Conservation (phyloP, 2,329 filamentous ascomycete genomes). For the Botrytis elliptica region DNA sequence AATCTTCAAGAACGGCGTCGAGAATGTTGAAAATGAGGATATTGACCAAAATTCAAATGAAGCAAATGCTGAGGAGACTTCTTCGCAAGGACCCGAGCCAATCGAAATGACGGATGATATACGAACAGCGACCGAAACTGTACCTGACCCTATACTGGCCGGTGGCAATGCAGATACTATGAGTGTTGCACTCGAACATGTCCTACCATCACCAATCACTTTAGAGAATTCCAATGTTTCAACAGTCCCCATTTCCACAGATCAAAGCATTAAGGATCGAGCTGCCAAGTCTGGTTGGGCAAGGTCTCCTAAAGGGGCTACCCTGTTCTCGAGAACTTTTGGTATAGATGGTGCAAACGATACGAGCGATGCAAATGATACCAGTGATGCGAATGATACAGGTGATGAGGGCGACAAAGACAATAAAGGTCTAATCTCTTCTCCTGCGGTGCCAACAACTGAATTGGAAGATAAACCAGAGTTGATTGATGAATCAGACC, state of each 20-base stretch:
- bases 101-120: neutral
- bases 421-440: neutral
- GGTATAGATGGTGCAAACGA: slow-evolving; percentile 19
- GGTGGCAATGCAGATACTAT: neutral
- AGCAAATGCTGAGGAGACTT: neutral
- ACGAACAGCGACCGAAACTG: neutral
- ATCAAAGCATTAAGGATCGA: slow-evolving; percentile 3
- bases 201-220: neutral
- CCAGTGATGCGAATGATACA: slow-evolving; percentile 15
- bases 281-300: slow-evolving; percentile 17
- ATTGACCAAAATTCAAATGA: neutral
- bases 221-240: neutral
- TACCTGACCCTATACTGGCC: neutral
- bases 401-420: slow-evolving; percentile 11
- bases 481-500: neutral
- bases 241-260: neutral
- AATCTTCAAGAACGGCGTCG: neutral
- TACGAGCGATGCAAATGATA: neutral
- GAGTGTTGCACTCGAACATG: neutral
- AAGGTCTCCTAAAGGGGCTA: neutral
- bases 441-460: neutral
- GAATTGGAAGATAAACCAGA: neutral
- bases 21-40: neutral
- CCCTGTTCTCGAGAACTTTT: slow-evolving; percentile 15
- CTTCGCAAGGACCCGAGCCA: neutral